Evolutionary conservation across 495 filamentous ascomycete genomes (phyloP).

Genomic region (Xylaria venustula): DNA sequence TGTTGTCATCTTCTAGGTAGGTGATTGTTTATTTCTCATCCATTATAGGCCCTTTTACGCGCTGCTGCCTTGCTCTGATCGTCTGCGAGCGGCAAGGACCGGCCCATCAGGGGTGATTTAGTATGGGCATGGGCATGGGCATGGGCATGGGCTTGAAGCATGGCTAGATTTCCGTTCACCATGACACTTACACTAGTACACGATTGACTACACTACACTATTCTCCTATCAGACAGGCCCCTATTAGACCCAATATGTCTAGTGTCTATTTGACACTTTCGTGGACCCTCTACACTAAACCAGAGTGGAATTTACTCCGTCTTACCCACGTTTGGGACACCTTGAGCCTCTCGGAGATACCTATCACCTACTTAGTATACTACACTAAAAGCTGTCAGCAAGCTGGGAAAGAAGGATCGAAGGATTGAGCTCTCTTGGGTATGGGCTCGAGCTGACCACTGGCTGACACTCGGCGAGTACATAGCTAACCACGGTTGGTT

Average conservation of each 20-base stretch:
- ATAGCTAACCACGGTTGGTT: not conserved
- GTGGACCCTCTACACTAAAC: not conserved
- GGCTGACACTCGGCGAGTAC: not conserved
- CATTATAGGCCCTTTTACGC: not conserved
- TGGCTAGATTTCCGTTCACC: constrained; percentile 4
- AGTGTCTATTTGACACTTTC: not conserved
- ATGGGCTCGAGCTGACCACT: not conserved
- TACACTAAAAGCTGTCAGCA: not conserved
- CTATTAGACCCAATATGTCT: not conserved
- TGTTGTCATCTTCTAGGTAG: not conserved
- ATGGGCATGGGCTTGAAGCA: no score
- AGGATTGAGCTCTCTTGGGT: constrained; percentile 5
- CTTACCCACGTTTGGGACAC: not conserved
- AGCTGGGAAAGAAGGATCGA: not conserved
- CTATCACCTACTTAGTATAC: no score
- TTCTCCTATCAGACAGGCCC: not conserved
- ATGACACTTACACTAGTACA: no score
- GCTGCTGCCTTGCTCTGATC: not conserved
- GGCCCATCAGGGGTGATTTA: not conserved
- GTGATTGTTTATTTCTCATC: not conserved
- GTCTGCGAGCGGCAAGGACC: constrained; percentile 8
- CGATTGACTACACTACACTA: no score
- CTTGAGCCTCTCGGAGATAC: not conserved
- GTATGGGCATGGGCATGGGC: not conserved
- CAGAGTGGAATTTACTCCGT: not conserved